These are phyloP conservation scores for Bertia moriformis DNA, from an alignment of 2,329 filamentous ascomycete genomes.

Conservation along the genomic window DNA sequence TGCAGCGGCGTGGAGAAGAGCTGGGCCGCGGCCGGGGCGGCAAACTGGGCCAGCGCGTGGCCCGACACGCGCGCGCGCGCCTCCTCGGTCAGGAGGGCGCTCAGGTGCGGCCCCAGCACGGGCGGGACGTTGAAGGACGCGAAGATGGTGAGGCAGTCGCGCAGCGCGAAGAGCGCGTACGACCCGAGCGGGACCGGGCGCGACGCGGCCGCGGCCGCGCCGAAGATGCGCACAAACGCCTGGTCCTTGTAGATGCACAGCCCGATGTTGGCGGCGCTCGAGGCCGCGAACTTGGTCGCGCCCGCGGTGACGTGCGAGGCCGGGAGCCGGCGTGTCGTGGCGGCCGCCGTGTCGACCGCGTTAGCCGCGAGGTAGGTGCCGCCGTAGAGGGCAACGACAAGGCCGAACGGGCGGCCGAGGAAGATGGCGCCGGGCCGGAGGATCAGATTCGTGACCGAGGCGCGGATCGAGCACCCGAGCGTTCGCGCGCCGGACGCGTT, in stretches of 20 bases:
- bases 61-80: conserved; percentile 33
- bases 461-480: conserved; percentile 41
- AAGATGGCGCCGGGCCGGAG: conserved; percentile 45
- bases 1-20: conserved; percentile 71
- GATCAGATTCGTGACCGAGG: conserved; percentile 40
- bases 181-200: conserved; percentile 52
- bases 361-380: conserved; percentile 86
- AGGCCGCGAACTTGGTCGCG: conserved; percentile 66
- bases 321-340: conserved; percentile 42
- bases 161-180: conserved; percentile 64
- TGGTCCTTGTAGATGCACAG: conserved; percentile 84
- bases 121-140: conserved; percentile 82
- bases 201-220: conserved; percentile 34
- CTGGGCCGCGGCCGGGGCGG: conserved; percentile 67
- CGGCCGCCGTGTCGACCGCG: conserved; percentile 63
- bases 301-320: conserved; percentile 57
- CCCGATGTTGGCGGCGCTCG: conserved; percentile 67
- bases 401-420: conserved; percentile 49
- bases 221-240: conserved; percentile 71
- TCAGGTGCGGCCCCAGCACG: conserved; percentile 57
- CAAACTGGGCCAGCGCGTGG: conserved; percentile 61
- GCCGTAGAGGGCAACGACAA: conserved; percentile 66
- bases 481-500: conserved; percentile 59
- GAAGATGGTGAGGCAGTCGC: conserved; percentile 82
- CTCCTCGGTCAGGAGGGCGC: conserved; percentile 34